These are phyloP conservation scores for Ceratobasidium sp. DNA, from an alignment of 1,284 basidiomycete species.

Conservation along the genomic window DNA sequence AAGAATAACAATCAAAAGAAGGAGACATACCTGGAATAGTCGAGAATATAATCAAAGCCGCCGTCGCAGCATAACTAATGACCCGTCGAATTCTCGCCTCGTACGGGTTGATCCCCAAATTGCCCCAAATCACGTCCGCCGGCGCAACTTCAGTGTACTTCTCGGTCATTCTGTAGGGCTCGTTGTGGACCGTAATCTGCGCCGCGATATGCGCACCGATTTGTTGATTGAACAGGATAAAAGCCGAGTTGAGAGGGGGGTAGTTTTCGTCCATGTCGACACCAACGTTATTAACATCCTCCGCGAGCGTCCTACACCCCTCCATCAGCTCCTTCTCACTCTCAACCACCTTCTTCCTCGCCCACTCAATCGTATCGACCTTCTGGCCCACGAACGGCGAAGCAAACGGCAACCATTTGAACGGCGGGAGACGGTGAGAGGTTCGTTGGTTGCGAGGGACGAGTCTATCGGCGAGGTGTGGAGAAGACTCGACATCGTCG, in stretches of 20 bases:
- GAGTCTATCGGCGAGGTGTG: constrained; percentile 65
- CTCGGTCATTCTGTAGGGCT: constrained; percentile 70
- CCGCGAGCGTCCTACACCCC: constrained; percentile 59
- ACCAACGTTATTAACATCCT: constrained; percentile 57
- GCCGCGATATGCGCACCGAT: constrained; percentile 81
- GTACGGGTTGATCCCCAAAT: constrained; percentile 86
- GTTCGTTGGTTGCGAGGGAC: constrained; percentile 72
- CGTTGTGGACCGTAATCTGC: constrained; percentile 72
- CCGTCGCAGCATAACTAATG: constrained; percentile 64
- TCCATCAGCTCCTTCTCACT: constrained; percentile 68
- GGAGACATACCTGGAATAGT: constrained; percentile 71
- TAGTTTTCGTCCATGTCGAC: constrained; percentile 67
- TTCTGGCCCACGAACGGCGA: constrained; percentile 78
- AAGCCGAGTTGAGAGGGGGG: constrained; percentile 77
- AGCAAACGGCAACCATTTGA: constrained; percentile 69
- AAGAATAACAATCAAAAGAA: background rate
- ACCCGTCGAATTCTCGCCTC: constrained; percentile 75
- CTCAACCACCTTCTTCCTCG: constrained; percentile 74
- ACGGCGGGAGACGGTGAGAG: constrained; percentile 69
- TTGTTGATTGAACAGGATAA: constrained; percentile 85
- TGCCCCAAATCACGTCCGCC: constrained; percentile 78
- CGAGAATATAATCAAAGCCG: constrained; percentile 78
- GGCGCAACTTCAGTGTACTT: constrained; percentile 78
- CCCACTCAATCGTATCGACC: constrained; percentile 82
- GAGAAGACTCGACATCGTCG: constrained; percentile 53